Conservation (phyloP, 2,329 filamentous ascomycete genomes). For the Huntiella savannae region DNA sequence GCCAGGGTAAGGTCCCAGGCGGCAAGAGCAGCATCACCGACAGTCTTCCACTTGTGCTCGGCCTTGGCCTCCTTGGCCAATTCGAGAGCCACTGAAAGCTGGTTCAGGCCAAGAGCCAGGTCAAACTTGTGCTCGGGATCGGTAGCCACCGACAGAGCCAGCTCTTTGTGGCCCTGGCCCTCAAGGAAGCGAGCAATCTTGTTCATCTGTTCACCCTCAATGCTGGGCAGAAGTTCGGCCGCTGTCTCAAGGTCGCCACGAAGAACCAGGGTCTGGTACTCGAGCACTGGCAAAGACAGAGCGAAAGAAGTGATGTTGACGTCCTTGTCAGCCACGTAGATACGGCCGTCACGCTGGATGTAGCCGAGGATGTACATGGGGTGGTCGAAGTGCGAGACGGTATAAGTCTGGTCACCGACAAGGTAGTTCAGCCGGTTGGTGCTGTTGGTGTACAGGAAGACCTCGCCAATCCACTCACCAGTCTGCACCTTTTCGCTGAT, state of each 20-base stretch:
- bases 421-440: conserved; percentile 96
- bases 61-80: conserved; percentile 67
- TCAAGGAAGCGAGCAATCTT: conserved; percentile 96
- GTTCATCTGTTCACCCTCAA: conserved; percentile 86
- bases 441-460: conserved; percentile 95
- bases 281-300: conserved; percentile 78
- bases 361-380: conserved; percentile 92
- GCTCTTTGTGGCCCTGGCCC: conserved; percentile 90
- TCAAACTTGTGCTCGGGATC: conserved; percentile 96
- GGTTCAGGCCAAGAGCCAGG: conserved; percentile 62
- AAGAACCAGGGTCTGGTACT: conserved; percentile 91
- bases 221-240: conserved; percentile 61
- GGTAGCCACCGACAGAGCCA: conserved; percentile 83
- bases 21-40: conserved; percentile 75
- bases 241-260: conserved; percentile 86
- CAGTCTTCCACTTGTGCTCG: conserved; percentile 96
- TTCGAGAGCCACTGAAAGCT: conserved; percentile 68
- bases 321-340: conserved; percentile 93
- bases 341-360: conserved; percentile 80
- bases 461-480: conserved; percentile 95
- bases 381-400: conserved; percentile 89
- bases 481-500: conserved; percentile 86
- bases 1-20: conserved; percentile 78
- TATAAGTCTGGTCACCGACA: conserved; percentile 94
- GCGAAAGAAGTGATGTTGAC: conserved; percentile 78